Evolutionary conservation across 352 stramenopile genomes (phyloP).

Genomic region (Phytopythium aichiense): DNA sequence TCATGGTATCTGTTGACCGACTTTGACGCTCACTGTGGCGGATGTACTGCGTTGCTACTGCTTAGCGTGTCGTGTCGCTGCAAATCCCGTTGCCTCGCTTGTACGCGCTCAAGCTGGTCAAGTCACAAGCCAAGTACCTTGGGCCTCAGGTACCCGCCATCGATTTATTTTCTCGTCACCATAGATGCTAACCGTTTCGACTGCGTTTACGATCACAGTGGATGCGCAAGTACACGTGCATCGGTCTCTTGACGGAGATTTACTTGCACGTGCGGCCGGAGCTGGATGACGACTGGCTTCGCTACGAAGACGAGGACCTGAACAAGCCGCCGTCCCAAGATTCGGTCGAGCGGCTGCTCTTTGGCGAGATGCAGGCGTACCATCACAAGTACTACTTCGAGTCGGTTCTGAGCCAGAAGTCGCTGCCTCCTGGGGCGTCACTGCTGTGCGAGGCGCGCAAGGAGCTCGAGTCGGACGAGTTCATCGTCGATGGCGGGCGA

Average conservation of each 20-base stretch:
- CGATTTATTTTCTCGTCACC: background rate
- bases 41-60: background rate
- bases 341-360: conserved; percentile 69
- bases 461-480: conserved; percentile 49
- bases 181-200: background rate
- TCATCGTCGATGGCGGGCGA: conserved; percentile 60
- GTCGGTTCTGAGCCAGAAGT: conserved; percentile 39
- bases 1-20: background rate
- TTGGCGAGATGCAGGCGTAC: conserved; percentile 84
- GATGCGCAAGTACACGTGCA: conserved; percentile 83
- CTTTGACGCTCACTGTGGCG: background rate
- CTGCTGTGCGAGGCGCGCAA: conserved; percentile 56
- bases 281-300: conserved; percentile 78
- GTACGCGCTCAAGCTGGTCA: conserved; percentile 82
- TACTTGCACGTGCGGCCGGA: conserved; percentile 76
- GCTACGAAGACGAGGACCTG: conserved; percentile 76
- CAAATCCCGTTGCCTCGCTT: conserved; percentile 56
- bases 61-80: conserved; percentile 64
- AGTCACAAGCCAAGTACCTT: conserved; percentile 82
- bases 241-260: conserved; percentile 69
- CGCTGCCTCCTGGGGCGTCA: conserved; percentile 39
- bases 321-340: conserved; percentile 67
- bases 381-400: conserved; percentile 86
- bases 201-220: conserved; percentile 32
- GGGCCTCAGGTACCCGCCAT: conserved; percentile 48